These are phyloP conservation scores for Cladosporium sp. DNA, from an alignment of 2,329 filamentous ascomycete species.

Conservation along the genomic window DNA sequence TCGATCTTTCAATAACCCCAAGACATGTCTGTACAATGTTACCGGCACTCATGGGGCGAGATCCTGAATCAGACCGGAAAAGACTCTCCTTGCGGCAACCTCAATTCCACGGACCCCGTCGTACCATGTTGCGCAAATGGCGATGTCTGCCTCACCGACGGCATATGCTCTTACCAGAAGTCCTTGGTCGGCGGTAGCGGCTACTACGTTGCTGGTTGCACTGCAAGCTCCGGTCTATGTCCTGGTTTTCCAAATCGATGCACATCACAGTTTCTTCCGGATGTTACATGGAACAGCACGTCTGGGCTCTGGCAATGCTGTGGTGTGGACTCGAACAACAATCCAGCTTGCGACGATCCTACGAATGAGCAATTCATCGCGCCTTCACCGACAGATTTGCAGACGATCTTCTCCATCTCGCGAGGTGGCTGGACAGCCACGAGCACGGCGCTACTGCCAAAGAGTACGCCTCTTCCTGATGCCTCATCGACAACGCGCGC, in stretches of 20 bases:
- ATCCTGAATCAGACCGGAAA: no score
- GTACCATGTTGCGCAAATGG: conserved; percentile 3
- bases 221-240: neutral
- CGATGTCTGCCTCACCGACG: neutral
- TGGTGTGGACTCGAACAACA: neutral
- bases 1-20: no score
- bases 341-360: conserved; percentile 2
- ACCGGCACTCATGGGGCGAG: no score
- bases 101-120: neutral
- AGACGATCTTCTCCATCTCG: neutral
- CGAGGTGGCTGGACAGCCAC: neutral
- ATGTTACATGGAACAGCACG: conserved; percentile 1
- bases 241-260: neutral
- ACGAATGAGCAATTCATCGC: conserved; percentile 2
- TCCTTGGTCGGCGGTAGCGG: conserved; percentile 2
- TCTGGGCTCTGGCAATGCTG: neutral
- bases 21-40: no score
- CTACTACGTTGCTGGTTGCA: conserved; percentile 6
- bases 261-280: neutral
- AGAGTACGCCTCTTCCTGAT: neutral
- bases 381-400: neutral
- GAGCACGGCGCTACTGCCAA: neutral
- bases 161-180: conserved; percentile 9
- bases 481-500: neutral
- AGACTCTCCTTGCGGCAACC: no score